A percentile compares a stretch with the other conserved stretches of the same genome.
phyloP scores from a whole-genome alignment of 805 yeast genomes.

The Diddensiella transvaalensis region DNA sequence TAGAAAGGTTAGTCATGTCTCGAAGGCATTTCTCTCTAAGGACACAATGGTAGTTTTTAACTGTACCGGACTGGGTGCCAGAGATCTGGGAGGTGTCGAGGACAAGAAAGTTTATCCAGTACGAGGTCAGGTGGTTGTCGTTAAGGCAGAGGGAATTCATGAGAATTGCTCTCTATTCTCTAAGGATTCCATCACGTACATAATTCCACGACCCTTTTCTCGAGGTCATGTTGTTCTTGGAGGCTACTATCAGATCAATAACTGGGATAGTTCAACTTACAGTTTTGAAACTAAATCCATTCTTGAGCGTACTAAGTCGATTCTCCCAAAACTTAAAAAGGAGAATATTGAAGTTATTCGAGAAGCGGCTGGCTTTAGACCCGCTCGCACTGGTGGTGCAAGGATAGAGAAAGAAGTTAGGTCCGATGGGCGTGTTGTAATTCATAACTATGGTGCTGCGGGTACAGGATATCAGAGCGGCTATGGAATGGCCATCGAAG shows the following conservation, averaged over 20 bases:
- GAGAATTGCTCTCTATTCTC: slow-evolving; percentile 44
- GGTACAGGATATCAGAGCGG: slow-evolving; percentile 78
- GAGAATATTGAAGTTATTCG: slow-evolving; percentile 52
- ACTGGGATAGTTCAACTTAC: slow-evolving; percentile 60
- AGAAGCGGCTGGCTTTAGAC: slow-evolving; percentile 72
- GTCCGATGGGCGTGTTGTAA: slow-evolving; percentile 40
- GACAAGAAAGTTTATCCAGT: slow-evolving; percentile 66
- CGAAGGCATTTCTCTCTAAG: slow-evolving; percentile 43
- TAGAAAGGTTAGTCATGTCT: slow-evolving; percentile 47
- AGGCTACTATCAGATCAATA: slow-evolving; percentile 63
- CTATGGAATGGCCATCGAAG: slow-evolving; percentile 55
- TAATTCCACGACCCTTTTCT: slow-evolving; percentile 68
- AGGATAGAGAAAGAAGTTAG: slow-evolving; percentile 56
- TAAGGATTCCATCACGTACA: slow-evolving; percentile 57
- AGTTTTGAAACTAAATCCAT: slow-evolving; percentile 59
- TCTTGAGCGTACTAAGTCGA: slow-evolving; percentile 53
- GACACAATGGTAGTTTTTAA: slow-evolving; percentile 56
- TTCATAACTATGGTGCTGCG: slow-evolving; percentile 77
- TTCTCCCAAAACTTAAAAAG: slow-evolving; percentile 38
- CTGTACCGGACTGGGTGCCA: slow-evolving; percentile 74
- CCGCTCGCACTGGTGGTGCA: slow-evolving; percentile 71
- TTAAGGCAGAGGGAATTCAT: slow-evolving; percentile 63
- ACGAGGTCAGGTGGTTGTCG: slow-evolving; percentile 75
- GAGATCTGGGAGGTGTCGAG: slow-evolving; percentile 57
- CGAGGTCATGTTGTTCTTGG: slow-evolving; percentile 69